Percentiles rank a stretch among this genome's conserved stretches.
These are phyloP conservation scores for Cyclotella baltica DNA, from an alignment of 108 stramenopile genomes.

Conservation along the genomic window DNA sequence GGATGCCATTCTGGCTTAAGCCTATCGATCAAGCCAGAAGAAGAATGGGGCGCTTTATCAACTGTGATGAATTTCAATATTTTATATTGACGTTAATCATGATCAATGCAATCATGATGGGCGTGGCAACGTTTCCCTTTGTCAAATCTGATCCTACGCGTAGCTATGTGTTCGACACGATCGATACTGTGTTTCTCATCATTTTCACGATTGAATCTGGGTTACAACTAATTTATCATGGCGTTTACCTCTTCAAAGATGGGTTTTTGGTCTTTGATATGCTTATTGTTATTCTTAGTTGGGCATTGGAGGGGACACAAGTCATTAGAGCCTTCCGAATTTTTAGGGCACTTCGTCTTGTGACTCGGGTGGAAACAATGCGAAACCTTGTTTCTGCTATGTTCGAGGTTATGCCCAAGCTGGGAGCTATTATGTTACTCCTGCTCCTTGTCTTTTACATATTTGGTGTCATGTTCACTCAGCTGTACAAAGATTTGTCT, in stretches of 20 bases:
- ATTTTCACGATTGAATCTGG: constrained; percentile 76
- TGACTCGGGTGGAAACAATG: constrained; percentile 76
- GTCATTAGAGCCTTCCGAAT: constrained; percentile 83
- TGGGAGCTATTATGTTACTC: constrained; percentile 66
- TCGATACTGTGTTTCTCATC: constrained; percentile 64
- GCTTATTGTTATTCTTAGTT: constrained; percentile 66
- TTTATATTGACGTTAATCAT: constrained; percentile 62
- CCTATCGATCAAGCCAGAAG: constrained; percentile 23
- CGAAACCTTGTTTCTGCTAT: constrained; percentile 71
- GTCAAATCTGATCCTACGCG: constrained; percentile 50
- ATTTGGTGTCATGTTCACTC: constrained; percentile 75
- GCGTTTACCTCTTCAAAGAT: constrained; percentile 61
- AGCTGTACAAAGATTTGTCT: constrained; percentile 52
- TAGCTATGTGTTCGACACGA: constrained; percentile 46
- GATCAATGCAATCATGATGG: constrained; percentile 84
- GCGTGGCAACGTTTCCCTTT: constrained; percentile 71
- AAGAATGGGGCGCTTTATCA: constrained; percentile 57
- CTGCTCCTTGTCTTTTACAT: constrained; percentile 75
- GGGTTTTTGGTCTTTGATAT: constrained; percentile 81
- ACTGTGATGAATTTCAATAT: constrained; percentile 62
- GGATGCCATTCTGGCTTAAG: background rate
- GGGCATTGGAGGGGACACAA: constrained; percentile 67
- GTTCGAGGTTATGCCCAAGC: constrained; percentile 72
- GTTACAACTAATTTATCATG: constrained; percentile 67
- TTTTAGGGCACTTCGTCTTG: constrained; percentile 75